phyloP scores from a whole-genome alignment of 257 asterid species.

The Perilla frutescens region DNA sequence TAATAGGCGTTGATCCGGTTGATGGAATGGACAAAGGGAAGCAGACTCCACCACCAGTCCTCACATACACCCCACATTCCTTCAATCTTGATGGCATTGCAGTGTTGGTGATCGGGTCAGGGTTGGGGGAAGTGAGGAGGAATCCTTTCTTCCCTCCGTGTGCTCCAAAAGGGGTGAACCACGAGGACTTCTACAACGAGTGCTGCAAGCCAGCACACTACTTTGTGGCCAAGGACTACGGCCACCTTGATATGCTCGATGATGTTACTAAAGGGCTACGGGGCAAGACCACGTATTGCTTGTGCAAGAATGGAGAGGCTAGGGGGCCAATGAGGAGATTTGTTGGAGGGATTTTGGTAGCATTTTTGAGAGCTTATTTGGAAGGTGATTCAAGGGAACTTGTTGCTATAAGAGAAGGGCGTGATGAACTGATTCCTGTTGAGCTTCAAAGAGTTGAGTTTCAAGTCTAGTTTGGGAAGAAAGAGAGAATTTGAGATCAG shows the following conservation, averaged over 20 bases:
- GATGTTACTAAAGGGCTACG: conserved; percentile 81
- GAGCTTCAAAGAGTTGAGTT: conserved; percentile 61
- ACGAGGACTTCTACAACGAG: conserved; percentile 72
- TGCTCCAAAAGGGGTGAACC: conserved; percentile 92
- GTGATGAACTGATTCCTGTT: conserved; percentile 50
- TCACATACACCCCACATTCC: conserved; percentile 68
- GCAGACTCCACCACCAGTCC: conserved; percentile 82
- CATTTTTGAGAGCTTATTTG: conserved; percentile 75
- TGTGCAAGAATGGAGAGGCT: conserved; percentile 79
- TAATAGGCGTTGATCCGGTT: conserved; percentile 88
- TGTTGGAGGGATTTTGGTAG: conserved; percentile 73
- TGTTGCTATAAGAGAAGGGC: conserved; percentile 57
- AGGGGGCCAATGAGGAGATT: conserved; percentile 87
- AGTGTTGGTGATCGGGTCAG: conserved; percentile 76
- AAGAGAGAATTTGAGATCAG: no score
- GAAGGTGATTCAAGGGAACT: conserved; percentile 53
- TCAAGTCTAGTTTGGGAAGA: conserved; percentile 34
- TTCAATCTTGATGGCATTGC: conserved; percentile 58
- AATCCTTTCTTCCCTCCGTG: conserved; percentile 80
- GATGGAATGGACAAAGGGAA: conserved; percentile 72
- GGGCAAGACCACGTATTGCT: conserved; percentile 60
- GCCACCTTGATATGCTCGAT: conserved; percentile 86
- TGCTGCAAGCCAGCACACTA: conserved; percentile 61
- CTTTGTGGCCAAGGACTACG: conserved; percentile 80
- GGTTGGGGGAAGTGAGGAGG: conserved; percentile 66